Evolutionary conservation across 768 basidiomycete genomes (phyloP), one percentile per base, ranked within the genome.

Genomic region (Sistotremastrum niveocremeum): DNA sequence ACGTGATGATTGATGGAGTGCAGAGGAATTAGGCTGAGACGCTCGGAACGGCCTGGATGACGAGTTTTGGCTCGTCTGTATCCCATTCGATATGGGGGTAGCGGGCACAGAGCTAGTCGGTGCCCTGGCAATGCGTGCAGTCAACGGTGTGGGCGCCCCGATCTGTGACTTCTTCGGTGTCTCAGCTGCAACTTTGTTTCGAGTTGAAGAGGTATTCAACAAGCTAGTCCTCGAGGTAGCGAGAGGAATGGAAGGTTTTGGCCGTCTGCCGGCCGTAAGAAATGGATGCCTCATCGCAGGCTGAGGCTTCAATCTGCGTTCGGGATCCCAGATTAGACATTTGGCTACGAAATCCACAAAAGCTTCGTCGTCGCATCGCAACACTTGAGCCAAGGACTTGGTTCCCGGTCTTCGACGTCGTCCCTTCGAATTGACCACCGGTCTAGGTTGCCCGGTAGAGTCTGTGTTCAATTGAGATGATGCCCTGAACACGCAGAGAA

Each of bases 311-410:
- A 99, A 73, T 33, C 95, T 77, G 43, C 87, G 77, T 56, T 98
- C 94, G 6, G 95, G 95, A 65, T 99, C 95, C 93, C 93, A 99
- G 31, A 86, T 73, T n/a, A 99, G 71, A 64, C 95, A 99, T 61
- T 94, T 97, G 1, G 86, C 73, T 52, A 98, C 84, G 61, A 99
- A 99, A 65, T 99, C 95, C 47, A 99, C 72, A 53, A 99, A 98
- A 39, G 86, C 80, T 48, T 94, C 89, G 58, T 98, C 95, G 48
- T 91, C 87, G 57, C 83, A 87, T 46, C 87, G 79, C 42, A 99
- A 72, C 37, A 93, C 90, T 57, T 89, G 83, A 10, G 81, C 75
- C 45, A 99, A 73, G 0, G 87, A 81, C 63, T 95, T 95, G 41
- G 87, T 81, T 11, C 86, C 90, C 10, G 95, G 91, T 55, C 90